Percentiles rank a stretch among this genome's conserved stretches.
Evolutionary conservation across 192 early-diverging fungal genomes (phyloP).

Genomic region (Hyaloraphidium curvatum): DNA sequence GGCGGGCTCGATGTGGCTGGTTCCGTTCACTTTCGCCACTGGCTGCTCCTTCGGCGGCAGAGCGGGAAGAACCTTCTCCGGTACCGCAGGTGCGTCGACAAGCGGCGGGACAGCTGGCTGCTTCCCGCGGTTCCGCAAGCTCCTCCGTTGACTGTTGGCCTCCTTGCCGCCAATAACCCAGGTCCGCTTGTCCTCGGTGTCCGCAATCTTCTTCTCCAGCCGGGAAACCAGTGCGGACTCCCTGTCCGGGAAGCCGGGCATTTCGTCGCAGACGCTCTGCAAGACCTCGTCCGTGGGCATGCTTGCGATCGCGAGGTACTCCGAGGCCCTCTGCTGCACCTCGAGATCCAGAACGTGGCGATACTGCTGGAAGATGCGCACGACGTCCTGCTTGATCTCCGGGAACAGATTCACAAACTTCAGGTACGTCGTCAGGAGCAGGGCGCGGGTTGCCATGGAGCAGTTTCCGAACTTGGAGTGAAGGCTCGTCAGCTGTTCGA

Average conservation of each 20-base stretch:
- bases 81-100: no score
- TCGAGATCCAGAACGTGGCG: conserved; percentile 81
- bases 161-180: conserved; percentile 84
- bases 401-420: conserved; percentile 98
- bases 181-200: conserved; percentile 89
- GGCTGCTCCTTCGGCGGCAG: no score
- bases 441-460: conserved; percentile 54
- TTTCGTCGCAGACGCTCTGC: conserved; percentile 89
- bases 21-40: no score
- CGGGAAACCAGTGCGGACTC: conserved; percentile 72
- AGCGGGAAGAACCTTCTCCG: no score
- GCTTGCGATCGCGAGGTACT: conserved; percentile 76
- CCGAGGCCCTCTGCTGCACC: conserved; percentile 90
- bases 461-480: conserved; percentile 77
- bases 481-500: conserved; percentile 87
- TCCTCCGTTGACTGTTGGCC: conserved; percentile 48
- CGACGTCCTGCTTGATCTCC: conserved; percentile 77
- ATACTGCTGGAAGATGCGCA: conserved; percentile 72
- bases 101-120: no score
- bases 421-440: conserved; percentile 78
- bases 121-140: no score
- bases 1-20: no score
- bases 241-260: conserved; percentile 91
- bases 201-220: conserved; percentile 64
- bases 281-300: conserved; percentile 72